phyloP scores from a whole-genome alignment of 345 rosid genomes.

The Eutrema yunnanense region DNA sequence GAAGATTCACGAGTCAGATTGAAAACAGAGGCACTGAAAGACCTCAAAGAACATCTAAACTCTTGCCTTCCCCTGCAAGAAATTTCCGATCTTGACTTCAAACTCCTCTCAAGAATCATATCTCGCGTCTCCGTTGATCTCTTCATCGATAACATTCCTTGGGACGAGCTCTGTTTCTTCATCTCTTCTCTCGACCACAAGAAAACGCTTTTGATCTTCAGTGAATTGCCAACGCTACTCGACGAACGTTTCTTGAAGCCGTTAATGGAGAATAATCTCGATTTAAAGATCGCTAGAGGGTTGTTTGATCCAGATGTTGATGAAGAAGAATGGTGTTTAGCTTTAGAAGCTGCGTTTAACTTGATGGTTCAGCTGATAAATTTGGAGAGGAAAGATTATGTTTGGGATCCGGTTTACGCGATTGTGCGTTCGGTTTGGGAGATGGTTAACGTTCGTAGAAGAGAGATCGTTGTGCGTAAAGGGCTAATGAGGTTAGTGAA shows the following conservation, averaged over 20 bases:
- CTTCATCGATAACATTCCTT: not conserved
- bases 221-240: not conserved
- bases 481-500: not conserved
- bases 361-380: slow-evolving; percentile 4
- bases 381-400: not conserved
- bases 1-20: not conserved
- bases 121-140: slow-evolving; percentile 6
- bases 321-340: slow-evolving; percentile 23
- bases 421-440: slow-evolving; percentile 6
- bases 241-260: slow-evolving; percentile 9
- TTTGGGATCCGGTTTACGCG: slow-evolving; percentile 7
- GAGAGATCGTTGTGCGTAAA: slow-evolving; percentile 14
- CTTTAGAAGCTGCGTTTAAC: slow-evolving; percentile 14
- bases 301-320: not conserved
- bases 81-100: not conserved
- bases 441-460: slow-evolving; percentile 4
- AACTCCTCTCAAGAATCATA: slow-evolving; percentile 1
- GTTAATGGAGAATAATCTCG: not conserved
- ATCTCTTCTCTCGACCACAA: not conserved
- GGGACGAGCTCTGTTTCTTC: slow-evolving; percentile 13
- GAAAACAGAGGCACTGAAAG: not conserved
- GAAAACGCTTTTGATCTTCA: slow-evolving; percentile 5
- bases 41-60: not conserved
- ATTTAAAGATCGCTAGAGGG: not conserved
- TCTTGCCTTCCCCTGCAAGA: not conserved